phyloP scores from a whole-genome alignment of 2,329 filamentous ascomycete genomes.

The Coniella vitis region DNA sequence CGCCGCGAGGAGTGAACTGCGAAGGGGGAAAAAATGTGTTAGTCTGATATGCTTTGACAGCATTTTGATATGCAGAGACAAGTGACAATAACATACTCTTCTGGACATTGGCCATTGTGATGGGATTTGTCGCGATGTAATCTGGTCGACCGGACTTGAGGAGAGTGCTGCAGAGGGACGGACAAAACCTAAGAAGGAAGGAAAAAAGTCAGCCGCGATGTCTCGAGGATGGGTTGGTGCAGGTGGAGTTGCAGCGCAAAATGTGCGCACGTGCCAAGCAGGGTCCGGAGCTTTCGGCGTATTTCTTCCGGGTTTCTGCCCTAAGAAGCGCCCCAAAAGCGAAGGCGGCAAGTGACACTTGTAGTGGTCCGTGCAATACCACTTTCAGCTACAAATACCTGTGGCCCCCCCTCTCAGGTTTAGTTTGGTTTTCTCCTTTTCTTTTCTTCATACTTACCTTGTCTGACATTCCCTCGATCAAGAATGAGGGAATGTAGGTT shows the following conservation, averaged over 20 bases:
- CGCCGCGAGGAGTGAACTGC: constrained; percentile 76
- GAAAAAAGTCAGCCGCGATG: not conserved
- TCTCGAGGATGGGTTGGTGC: not conserved
- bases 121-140: constrained; percentile 21
- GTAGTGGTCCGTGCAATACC: not conserved
- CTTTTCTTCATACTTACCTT: constrained; percentile 44
- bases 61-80: too few species aligned
- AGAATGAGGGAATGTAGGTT: constrained; percentile 32
- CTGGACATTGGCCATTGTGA: constrained; percentile 68
- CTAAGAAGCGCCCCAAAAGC: not conserved
- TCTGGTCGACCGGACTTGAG: constrained; percentile 10
- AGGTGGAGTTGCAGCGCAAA: constrained; percentile 1
- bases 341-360: constrained; percentile 3
- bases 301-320: constrained; percentile 6
- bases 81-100: constrained; percentile 22
- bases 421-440: constrained; percentile 25
- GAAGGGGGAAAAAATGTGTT: constrained; percentile 25
- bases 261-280: constrained; percentile 2
- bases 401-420: constrained; percentile 3
- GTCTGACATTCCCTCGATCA: constrained; percentile 36
- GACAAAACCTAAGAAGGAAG: too few species aligned
- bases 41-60: too few species aligned
- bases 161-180: constrained; percentile 4
- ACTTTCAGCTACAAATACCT: constrained; percentile 1
- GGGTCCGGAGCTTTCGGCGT: constrained; percentile 14